These are phyloP conservation scores for Raddia distichophylla DNA, from an alignment of 176 grass and related monocot genomes.

Conservation along the genomic window DNA sequence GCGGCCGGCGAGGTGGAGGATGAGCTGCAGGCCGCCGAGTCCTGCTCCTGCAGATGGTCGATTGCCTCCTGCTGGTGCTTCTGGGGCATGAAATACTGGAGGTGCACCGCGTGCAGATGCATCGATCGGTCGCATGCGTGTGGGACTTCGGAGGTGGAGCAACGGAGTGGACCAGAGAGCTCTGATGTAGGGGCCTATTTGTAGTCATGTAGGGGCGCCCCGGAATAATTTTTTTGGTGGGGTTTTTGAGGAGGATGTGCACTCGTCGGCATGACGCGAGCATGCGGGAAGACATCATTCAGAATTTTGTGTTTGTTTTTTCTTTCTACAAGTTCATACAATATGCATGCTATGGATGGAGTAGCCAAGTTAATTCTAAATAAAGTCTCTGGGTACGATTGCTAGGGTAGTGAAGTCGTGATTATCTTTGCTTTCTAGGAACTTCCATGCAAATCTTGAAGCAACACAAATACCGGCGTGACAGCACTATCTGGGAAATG, in stretches of 20 bases:
- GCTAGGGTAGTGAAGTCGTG: neutral
- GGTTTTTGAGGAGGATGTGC: slow-evolving; percentile 42
- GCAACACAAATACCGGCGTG: neutral
- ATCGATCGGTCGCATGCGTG: too few relatives aligned
- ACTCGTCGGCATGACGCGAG: slow-evolving; percentile 49
- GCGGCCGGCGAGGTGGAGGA: slow-evolving; percentile 43
- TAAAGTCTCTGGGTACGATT: neutral
- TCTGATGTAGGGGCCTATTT: slow-evolving; percentile 50
- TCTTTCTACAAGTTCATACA: neutral
- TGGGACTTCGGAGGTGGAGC: slow-evolving; percentile 1
- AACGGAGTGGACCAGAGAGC: slow-evolving; percentile 52
- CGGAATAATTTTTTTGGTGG: slow-evolving; percentile 32
- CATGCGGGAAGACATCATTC: slow-evolving; percentile 59
- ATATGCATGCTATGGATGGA: neutral
- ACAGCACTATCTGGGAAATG: neutral
- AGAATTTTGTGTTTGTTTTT: slow-evolving; percentile 38
- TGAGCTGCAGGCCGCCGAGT: slow-evolving; percentile 22
- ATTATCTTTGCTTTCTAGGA: neutral
- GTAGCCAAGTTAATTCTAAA: slow-evolving; percentile 13
- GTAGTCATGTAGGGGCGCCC: slow-evolving; percentile 33
- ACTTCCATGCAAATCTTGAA: slow-evolving; percentile 19
- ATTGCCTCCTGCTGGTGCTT: slow-evolving; percentile 13
- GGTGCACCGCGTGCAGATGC: slow-evolving; percentile 47
- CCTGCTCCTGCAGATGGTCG: slow-evolving; percentile 18
- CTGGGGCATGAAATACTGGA: slow-evolving; percentile 66